Evolutionary conservation across 176 grass and related monocot species (phyloP), one percentile per base, ranked within the genome.

Genomic region (Puccinellia tenuiflora): DNA sequence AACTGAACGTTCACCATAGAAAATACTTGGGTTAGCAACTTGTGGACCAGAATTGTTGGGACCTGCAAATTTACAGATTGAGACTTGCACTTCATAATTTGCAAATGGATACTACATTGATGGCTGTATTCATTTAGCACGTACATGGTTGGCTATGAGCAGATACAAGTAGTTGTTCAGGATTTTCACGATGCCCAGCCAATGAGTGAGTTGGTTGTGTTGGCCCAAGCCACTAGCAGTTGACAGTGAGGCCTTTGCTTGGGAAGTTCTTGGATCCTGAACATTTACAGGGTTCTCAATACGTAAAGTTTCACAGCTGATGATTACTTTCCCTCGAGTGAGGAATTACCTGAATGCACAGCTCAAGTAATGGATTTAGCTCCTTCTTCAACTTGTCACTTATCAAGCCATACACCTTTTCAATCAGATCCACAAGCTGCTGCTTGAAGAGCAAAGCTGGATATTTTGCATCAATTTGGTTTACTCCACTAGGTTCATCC

Each of bases 371-470:
- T 28, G 94, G 85, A 63, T 93, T 90, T 73, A 97, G 77, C 60
- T 97, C 90, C 34, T 90, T 92, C 80, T 94, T 97, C 62, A 94
- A 61, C 63, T 90, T 92, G 62, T 94, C 90, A 62, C 86, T 85
- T 50, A 97, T 80, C 75, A 90, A 86, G 68, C 85, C 89, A 80
- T 90, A 89, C 28, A 94, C 90, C 80, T 92, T 94, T 72, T 94
- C 94, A 78, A 94, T 89, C 52, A 92, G 81, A 88, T 90, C 89
- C 56, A 90, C 89, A 68, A 97, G 73, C 79, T 97, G 91, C 73
- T 97, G 94, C 73, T 90, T 97, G 73, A 97, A 94, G 88, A 93
- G 91, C 83, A 90, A 80, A 76, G 88, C 91, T 7, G 91, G 91
- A 83, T 93, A 93, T 66, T 86, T 93, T 56, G 91, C 88, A 88